Conservation (phyloP, 768 basidiomycete genomes). For the Naganishia onofrii region DNA sequence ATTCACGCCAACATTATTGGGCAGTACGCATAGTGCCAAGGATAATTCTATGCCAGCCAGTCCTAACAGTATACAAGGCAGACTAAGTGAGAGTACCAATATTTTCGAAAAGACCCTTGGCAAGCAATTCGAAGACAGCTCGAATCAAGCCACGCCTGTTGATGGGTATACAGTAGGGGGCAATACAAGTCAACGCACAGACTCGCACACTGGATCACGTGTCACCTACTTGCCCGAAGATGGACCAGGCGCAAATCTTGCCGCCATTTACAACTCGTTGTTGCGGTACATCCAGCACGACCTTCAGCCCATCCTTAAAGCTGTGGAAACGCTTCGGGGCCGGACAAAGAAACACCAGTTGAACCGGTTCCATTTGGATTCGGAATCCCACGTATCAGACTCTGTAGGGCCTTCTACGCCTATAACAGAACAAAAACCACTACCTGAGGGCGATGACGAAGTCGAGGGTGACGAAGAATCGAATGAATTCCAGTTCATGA, state of each 20-base stretch:
- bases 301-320: constrained; percentile 69
- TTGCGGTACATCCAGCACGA: constrained; percentile 55
- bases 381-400: background rate
- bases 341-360: constrained; percentile 41
- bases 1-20: constrained; percentile 13
- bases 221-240: constrained; percentile 1
- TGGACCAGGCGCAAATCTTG: constrained; percentile 11
- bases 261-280: constrained; percentile 15
- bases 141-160: background rate
- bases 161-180: background rate
- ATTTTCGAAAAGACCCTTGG: constrained; percentile 22
- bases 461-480: constrained; percentile 31
- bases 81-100: constrained; percentile 2
- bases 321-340: constrained; percentile 64
- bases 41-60: background rate
- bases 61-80: background rate
- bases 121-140: constrained; percentile 31
- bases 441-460: background rate
- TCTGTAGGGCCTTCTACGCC: constrained; percentile 7
- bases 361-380: background rate
- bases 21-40: background rate
- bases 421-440: constrained; percentile 52
- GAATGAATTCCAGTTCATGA: constrained; percentile 74
- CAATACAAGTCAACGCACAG: background rate
- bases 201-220: background rate